These are phyloP conservation scores for Multifurca ochricompacta DNA, from an alignment of 768 basidiomycete species.

Conservation along the genomic window DNA sequence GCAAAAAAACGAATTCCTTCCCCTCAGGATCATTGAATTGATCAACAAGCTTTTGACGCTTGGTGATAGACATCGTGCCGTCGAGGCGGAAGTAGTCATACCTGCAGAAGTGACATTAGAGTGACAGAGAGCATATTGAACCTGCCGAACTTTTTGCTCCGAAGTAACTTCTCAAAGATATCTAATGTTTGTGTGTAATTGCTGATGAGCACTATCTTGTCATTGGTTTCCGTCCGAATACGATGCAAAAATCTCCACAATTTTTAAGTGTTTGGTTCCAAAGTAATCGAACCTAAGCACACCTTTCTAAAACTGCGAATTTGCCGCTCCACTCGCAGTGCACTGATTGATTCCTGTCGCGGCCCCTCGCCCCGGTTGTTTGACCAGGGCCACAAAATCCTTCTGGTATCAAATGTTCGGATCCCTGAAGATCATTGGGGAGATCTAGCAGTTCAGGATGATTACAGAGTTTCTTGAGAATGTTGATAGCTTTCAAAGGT, in stretches of 20 bases:
- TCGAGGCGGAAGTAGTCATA: slow-evolving; percentile 91
- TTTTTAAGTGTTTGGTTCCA: background rate
- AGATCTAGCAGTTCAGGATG: slow-evolving; percentile 87
- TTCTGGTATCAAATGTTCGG: slow-evolving; percentile 71
- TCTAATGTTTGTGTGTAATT: slow-evolving; percentile 96
- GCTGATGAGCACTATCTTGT: slow-evolving; percentile 95
- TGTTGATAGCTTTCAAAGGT: slow-evolving; percentile 92
- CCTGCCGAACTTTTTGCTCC: slow-evolving; percentile 63
- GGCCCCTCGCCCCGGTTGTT: slow-evolving; percentile 31
- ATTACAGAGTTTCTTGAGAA: slow-evolving; percentile 92
- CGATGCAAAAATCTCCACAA: slow-evolving; percentile 72
- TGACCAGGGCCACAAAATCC: slow-evolving; percentile 59
- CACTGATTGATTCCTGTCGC: slow-evolving; percentile 42
- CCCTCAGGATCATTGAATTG: slow-evolving; percentile 91
- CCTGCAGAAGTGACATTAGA: slow-evolving; percentile 34
- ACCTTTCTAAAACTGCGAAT: slow-evolving; percentile 91
- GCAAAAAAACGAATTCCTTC: slow-evolving; percentile 89
- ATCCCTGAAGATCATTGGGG: slow-evolving; percentile 77
- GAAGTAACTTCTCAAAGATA: slow-evolving; percentile 82
- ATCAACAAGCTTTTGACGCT: slow-evolving; percentile 93
- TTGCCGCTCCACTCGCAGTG: slow-evolving; percentile 86
- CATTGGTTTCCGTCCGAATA: slow-evolving; percentile 70
- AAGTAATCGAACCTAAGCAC: slow-evolving; percentile 13
- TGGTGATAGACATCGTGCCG: slow-evolving; percentile 86
- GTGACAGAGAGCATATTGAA: background rate